These are phyloP conservation scores for Canavalia gladiata DNA, from an alignment of 306 rosid species.

Conservation along the genomic window DNA sequence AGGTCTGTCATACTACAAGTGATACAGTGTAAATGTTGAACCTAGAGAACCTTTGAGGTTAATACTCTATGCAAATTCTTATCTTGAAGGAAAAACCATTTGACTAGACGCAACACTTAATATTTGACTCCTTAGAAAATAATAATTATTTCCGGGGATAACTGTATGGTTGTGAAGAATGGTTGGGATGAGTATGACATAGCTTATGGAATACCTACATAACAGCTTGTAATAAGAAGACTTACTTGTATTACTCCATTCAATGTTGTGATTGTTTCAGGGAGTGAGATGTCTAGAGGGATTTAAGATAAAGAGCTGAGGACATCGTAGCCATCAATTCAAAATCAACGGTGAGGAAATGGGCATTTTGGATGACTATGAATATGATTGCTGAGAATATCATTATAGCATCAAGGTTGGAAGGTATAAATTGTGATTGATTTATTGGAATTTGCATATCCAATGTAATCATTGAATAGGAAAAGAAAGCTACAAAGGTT, in stretches of 20 bases:
- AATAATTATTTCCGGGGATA: too few species aligned
- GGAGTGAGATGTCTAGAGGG: constrained; percentile 78
- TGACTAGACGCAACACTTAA: too few species aligned
- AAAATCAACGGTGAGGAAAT: constrained; percentile 65
- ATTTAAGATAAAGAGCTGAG: constrained; percentile 67
- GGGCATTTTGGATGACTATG: constrained; percentile 81
- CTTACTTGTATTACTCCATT: constrained; percentile 57
- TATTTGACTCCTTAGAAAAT: too few species aligned
- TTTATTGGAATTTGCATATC: constrained; percentile 59
- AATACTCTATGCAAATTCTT: too few species aligned
- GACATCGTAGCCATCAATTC: constrained; percentile 61
- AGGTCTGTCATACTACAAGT: too few species aligned
- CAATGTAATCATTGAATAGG: constrained; percentile 49
- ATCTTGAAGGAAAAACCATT: too few species aligned
- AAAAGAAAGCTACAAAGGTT: constrained; percentile 60
- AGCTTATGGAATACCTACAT: too few species aligned
- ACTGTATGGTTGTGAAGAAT: too few species aligned
- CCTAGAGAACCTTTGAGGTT: too few species aligned
- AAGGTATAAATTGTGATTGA: constrained; percentile 65
- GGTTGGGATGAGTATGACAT: too few species aligned
- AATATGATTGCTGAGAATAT: constrained; percentile 64
- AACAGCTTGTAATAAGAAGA: too few species aligned
- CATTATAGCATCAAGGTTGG: constrained; percentile 67
- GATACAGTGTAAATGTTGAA: too few species aligned
- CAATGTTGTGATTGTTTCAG: constrained; percentile 70